Percentiles rank a stretch among this genome's conserved stretches.
phyloP scores from a whole-genome alignment of 225 moss, liverwort and hornwort genomes.

The Takakia lepidozioides region DNA sequence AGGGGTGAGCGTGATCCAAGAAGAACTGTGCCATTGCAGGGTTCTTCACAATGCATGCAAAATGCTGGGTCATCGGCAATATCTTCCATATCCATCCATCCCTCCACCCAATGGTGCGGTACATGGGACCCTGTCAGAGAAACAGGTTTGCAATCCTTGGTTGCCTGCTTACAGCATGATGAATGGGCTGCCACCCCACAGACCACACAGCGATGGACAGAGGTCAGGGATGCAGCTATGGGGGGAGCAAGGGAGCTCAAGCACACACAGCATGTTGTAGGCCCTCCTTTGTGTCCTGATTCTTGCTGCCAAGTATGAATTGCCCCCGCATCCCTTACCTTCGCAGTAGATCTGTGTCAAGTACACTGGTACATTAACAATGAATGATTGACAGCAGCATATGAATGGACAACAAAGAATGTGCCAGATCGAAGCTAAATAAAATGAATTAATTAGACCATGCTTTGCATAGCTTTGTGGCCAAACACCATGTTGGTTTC shows the following conservation, averaged over 20 bases:
- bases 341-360: conserved; percentile 11
- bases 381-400: no score
- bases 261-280: conserved; percentile 45
- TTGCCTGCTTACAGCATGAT: conserved; percentile 18
- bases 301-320: conserved; percentile 49
- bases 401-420: no score
- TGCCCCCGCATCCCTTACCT: conserved; percentile 27
- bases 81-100: conserved; percentile 58
- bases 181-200: conserved; percentile 50
- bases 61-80: conserved; percentile 38
- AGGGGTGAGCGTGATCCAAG: conserved; percentile 39
- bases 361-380: no score
- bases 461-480: no score
- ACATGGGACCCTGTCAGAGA: conserved; percentile 26
- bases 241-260: conserved; percentile 38
- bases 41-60: conserved; percentile 48
- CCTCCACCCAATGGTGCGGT: conserved; percentile 52
- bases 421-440: no score
- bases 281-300: conserved; percentile 34
- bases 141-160: conserved; percentile 42
- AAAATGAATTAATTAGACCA: no score
- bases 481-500: no score
- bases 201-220: conserved; percentile 36
- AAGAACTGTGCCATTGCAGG: conserved; percentile 44
- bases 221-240: conserved; percentile 21